Conservation (phyloP, 192 early-diverging fungal species). For the Lobosporangium transversale region DNA sequence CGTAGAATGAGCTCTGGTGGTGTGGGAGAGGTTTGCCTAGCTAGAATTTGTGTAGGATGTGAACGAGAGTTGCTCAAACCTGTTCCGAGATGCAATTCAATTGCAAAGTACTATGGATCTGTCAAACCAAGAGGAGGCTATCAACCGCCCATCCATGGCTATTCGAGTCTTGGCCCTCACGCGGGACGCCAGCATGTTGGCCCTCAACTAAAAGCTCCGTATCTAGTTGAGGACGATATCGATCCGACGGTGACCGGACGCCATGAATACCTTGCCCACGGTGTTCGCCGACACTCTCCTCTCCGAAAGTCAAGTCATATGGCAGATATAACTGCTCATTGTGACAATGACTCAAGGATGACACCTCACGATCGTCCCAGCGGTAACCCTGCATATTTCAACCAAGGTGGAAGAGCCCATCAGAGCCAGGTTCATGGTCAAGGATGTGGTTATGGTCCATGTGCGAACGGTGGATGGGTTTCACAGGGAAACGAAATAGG, state of each 20-base stretch:
- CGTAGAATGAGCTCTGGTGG: slow-evolving; percentile 50
- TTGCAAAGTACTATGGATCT: slow-evolving; percentile 47
- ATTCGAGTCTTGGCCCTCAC: slow-evolving; percentile 27
- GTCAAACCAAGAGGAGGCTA: slow-evolving; percentile 11
- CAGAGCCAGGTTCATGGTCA: background rate
- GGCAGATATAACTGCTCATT: background rate
- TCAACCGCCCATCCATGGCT: slow-evolving; percentile 10
- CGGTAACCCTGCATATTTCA: background rate
- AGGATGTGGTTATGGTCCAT: too few relatives aligned
- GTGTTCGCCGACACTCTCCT: slow-evolving; percentile 34
- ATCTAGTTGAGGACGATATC: slow-evolving; percentile 14
- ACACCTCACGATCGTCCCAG: background rate
- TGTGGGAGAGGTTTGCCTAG: slow-evolving; percentile 44
- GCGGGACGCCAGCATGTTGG: slow-evolving; percentile 22
- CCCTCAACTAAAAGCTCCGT: background rate
- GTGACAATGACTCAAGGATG: too few relatives aligned
- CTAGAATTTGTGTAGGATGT: slow-evolving; percentile 49
- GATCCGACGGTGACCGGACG: slow-evolving; percentile 8
- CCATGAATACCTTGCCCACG: slow-evolving; percentile 14
- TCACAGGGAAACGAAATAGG: slow-evolving; percentile 24
- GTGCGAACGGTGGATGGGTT: slow-evolving; percentile 9
- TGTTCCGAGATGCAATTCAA: slow-evolving; percentile 35
- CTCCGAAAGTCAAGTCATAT: slow-evolving; percentile 23
- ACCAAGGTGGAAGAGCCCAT: background rate
- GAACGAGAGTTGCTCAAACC: slow-evolving; percentile 48